These are phyloP conservation scores for Marchantia polymorpha DNA, from an alignment of 225 moss, liverwort and hornwort species.

Conservation along the genomic window DNA sequence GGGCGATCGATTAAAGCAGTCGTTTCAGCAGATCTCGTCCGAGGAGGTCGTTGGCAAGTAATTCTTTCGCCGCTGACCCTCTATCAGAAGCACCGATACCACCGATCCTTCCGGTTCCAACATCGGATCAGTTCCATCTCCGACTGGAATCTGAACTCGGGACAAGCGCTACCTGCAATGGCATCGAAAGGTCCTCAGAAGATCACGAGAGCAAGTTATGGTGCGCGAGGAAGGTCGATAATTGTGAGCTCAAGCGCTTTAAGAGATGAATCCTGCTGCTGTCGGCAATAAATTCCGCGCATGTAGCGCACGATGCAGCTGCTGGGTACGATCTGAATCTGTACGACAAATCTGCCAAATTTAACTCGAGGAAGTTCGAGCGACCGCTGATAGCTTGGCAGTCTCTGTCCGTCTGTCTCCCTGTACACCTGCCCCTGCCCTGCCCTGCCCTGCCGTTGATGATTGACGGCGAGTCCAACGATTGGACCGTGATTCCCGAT, in stretches of 20 bases:
- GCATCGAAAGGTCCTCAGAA: not conserved
- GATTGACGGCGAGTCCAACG: not conserved
- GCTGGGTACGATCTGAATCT: not conserved
- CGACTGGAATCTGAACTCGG: not conserved
- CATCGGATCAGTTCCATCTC: no score
- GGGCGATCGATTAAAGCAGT: no score
- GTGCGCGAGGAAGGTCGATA: not conserved
- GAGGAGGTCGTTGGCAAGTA: no score
- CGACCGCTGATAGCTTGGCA: not conserved
- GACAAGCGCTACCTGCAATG: not conserved
- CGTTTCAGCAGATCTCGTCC: no score
- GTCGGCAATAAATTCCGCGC: not conserved
- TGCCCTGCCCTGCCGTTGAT: not conserved
- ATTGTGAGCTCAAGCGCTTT: not conserved
- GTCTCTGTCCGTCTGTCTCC: conserved; percentile 1
- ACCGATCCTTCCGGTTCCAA: no score
- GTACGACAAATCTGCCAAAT: conserved; percentile 3
- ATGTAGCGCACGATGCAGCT: not conserved
- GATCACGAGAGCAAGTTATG: not conserved
- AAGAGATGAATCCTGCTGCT: not conserved
- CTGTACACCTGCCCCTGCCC: no score
- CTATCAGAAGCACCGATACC: no score
- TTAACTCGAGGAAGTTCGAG: not conserved
- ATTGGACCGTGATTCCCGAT: not conserved
- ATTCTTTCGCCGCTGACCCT: no score